These are phyloP conservation scores for Collybia sp. DNA, from an alignment of 768 basidiomycete species.

Conservation along the genomic window DNA sequence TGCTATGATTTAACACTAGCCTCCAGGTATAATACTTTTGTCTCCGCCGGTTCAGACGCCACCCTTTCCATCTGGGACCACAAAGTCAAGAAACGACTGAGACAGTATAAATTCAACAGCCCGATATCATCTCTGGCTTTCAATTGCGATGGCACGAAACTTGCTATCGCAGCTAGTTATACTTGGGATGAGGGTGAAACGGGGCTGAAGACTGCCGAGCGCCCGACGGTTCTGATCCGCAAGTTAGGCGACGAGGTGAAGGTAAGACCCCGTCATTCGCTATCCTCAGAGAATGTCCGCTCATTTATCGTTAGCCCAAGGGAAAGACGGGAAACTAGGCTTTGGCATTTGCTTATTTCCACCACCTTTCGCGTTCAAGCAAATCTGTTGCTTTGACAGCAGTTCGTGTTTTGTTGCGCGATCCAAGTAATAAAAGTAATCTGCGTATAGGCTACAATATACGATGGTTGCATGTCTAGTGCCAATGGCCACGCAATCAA, in stretches of 20 bases:
- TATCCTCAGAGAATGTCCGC: neutral
- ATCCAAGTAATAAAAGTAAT: too few relatives aligned
- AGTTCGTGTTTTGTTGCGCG: too few relatives aligned
- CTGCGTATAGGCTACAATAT: too few relatives aligned
- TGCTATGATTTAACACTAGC: neutral
- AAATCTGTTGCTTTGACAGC: too few relatives aligned
- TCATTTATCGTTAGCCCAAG: slow-evolving; percentile 3
- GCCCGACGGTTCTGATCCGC: slow-evolving; percentile 57
- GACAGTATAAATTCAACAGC: slow-evolving; percentile 79
- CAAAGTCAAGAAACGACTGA: slow-evolving; percentile 89
- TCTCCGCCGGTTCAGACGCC: slow-evolving; percentile 91
- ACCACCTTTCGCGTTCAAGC: too few relatives aligned
- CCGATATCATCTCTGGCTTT: slow-evolving; percentile 80
- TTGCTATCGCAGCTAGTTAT: slow-evolving; percentile 85
- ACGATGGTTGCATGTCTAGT: too few relatives aligned
- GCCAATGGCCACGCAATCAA: too few relatives aligned
- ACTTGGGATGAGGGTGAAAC: slow-evolving; percentile 87
- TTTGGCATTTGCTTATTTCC: too few relatives aligned
- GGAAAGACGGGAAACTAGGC: slow-evolving; percentile 4
- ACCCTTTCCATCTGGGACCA: slow-evolving; percentile 98
- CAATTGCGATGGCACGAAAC: slow-evolving; percentile 74
- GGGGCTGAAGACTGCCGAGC: slow-evolving; percentile 58
- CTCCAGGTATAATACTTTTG: slow-evolving; percentile 84
- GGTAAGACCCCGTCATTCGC: slow-evolving; percentile 28
- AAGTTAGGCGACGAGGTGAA: slow-evolving; percentile 76